These are phyloP conservation scores for Cenchrus purpureus DNA, from an alignment of 176 grass and related monocot genomes.

Conservation along the genomic window DNA sequence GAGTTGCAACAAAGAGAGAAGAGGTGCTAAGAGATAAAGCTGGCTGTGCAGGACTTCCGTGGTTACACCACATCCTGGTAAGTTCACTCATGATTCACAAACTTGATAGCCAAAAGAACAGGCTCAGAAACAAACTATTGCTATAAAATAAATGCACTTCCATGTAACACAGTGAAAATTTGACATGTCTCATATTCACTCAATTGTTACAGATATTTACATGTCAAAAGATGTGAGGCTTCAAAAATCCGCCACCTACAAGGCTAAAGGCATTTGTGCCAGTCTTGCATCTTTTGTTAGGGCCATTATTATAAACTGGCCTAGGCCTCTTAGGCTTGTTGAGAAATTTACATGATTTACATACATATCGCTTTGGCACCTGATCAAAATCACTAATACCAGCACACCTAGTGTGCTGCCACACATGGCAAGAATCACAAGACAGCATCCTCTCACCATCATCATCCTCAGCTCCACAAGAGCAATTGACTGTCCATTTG, in stretches of 20 bases:
- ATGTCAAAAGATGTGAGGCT: constrained; percentile 43
- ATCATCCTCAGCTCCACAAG: constrained; percentile 75
- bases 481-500: constrained; percentile 71
- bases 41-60: not conserved
- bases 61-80: not conserved
- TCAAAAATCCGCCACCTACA: constrained; percentile 37
- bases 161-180: not conserved
- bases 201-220: constrained; percentile 29
- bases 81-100: not conserved
- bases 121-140: not conserved
- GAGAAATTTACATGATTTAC: constrained; percentile 54
- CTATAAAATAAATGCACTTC: not conserved
- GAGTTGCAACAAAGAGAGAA: not conserved
- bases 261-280: constrained; percentile 28
- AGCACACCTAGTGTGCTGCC: constrained; percentile 80
- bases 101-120: not conserved
- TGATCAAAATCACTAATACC: constrained; percentile 70
- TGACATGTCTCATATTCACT: constrained; percentile 3
- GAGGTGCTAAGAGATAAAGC: not conserved
- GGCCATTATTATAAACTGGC: constrained; percentile 27
- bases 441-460: constrained; percentile 89
- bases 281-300: constrained; percentile 50
- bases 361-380: constrained; percentile 67
- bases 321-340: constrained; percentile 34
- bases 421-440: constrained; percentile 73